Conservation (phyloP, 352 stramenopile species). For the Phytophthora melonis region DNA sequence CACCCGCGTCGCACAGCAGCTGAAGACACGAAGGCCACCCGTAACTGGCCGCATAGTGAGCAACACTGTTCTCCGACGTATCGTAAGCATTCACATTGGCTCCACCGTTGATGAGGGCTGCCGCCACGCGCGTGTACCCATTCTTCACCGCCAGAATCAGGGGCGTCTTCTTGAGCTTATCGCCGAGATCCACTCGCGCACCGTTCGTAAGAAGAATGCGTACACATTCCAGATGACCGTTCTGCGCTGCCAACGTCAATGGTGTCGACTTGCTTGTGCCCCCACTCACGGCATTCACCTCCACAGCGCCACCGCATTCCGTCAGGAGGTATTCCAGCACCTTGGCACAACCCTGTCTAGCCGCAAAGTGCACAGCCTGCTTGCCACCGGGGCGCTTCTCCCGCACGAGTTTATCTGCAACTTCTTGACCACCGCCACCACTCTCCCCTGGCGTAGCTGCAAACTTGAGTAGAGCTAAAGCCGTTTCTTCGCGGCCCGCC, state of each 20-base stretch:
- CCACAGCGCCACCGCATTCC: slow-evolving; percentile 45
- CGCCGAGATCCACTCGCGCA: slow-evolving; percentile 64
- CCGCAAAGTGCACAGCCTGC: slow-evolving; percentile 74
- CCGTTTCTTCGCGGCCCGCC: slow-evolving; percentile 60
- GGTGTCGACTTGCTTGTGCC: slow-evolving; percentile 59
- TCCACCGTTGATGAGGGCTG: slow-evolving; percentile 66
- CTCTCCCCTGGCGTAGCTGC: slow-evolving; percentile 34
- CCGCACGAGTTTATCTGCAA: slow-evolving; percentile 52
- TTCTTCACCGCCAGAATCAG: slow-evolving; percentile 85
- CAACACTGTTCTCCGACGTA: slow-evolving; percentile 78
- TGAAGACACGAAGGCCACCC: slow-evolving; percentile 76
- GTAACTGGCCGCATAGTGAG: slow-evolving; percentile 82
- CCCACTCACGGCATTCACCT: slow-evolving; percentile 55
- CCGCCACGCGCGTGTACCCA: slow-evolving; percentile 60
- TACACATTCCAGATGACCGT: slow-evolving; percentile 67
- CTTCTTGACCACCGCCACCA: slow-evolving; percentile 46
- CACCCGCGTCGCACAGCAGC: slow-evolving; percentile 60
- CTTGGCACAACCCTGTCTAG: slow-evolving; percentile 47
- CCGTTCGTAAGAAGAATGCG: slow-evolving; percentile 57
- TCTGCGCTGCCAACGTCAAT: slow-evolving; percentile 66
- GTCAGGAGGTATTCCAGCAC: slow-evolving; percentile 63
- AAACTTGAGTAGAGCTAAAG: slow-evolving; percentile 59
- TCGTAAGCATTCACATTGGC: slow-evolving; percentile 85
- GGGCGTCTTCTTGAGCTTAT: slow-evolving; percentile 86
- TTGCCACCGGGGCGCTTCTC: slow-evolving; percentile 61